These are phyloP conservation scores for Camellia lanceoleosa DNA, from an alignment of 148 eudicot species.

Conservation along the genomic window DNA sequence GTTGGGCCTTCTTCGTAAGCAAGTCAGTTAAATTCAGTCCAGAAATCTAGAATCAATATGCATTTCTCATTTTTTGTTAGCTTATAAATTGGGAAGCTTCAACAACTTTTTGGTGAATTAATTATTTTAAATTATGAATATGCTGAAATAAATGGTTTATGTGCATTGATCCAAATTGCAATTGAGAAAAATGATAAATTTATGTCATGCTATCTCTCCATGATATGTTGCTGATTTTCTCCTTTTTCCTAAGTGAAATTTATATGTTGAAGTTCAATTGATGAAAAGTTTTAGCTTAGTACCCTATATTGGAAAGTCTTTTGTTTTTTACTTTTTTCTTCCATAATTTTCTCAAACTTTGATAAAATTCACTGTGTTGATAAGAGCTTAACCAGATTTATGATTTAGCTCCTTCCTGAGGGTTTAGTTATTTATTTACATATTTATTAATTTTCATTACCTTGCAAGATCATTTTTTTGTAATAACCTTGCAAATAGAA, in stretches of 20 bases:
- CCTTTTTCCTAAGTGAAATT: not conserved
- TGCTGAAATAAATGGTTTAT: not conserved
- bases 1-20: conserved; percentile 89
- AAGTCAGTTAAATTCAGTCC: conserved; percentile 42
- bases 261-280: not conserved
- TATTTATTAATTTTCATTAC: not conserved
- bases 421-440: not conserved
- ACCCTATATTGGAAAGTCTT: not conserved
- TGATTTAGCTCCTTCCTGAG: not conserved
- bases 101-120: not conserved
- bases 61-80: not conserved
- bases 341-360: not conserved
- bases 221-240: not conserved
- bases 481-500: not conserved
- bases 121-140: not conserved
- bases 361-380: not conserved
- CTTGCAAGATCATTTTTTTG: conserved; percentile 1
- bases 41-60: not conserved
- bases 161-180: not conserved
- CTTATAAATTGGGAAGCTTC: not conserved
- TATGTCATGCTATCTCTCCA: not conserved
- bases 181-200: not conserved
- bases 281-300: not conserved
- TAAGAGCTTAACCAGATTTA: conserved; percentile 4
- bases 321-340: not conserved